Conservation (phyloP, 108 stramenopile species). For the Cyclotella baltica region DNA sequence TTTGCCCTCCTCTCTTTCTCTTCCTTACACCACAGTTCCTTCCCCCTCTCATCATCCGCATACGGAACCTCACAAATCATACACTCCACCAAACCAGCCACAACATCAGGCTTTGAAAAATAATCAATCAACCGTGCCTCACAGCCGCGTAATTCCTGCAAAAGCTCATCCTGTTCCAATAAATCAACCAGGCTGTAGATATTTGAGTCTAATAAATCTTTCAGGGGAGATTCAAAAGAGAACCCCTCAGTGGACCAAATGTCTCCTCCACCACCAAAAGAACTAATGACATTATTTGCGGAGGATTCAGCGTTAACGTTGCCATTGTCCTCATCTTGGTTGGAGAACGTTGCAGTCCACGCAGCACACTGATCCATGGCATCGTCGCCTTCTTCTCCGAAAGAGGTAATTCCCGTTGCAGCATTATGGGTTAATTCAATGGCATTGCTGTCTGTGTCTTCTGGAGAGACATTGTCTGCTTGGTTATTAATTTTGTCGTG, state of each 20-base stretch:
- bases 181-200: conserved; percentile 79
- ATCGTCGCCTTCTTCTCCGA: conserved; percentile 1
- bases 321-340: neutral
- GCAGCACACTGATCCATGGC: conserved; percentile 22
- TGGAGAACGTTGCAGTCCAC: conserved; percentile 7
- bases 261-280: conserved; percentile 53
- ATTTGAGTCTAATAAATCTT: conserved; percentile 88
- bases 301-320: neutral
- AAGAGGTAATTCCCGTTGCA: conserved; percentile 10
- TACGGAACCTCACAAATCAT: conserved; percentile 43
- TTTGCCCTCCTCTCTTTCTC: conserved; percentile 32
- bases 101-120: conserved; percentile 75
- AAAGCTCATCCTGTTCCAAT: conserved; percentile 92
- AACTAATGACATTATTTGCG: neutral
- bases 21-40: conserved; percentile 29
- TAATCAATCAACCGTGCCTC: conserved; percentile 88
- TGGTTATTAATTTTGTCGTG: neutral
- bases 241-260: conserved; percentile 85
- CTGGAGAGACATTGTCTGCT: neutral
- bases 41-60: conserved; percentile 4
- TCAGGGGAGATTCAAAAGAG: conserved; percentile 71
- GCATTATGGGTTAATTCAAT: conserved; percentile 18
- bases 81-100: conserved; percentile 82
- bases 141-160: conserved; percentile 92
- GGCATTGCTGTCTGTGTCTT: neutral